Base-by-base conservation (phyloP, 2,329 filamentous ascomycete genomes). In the Cryphonectria parasitica region DNA sequence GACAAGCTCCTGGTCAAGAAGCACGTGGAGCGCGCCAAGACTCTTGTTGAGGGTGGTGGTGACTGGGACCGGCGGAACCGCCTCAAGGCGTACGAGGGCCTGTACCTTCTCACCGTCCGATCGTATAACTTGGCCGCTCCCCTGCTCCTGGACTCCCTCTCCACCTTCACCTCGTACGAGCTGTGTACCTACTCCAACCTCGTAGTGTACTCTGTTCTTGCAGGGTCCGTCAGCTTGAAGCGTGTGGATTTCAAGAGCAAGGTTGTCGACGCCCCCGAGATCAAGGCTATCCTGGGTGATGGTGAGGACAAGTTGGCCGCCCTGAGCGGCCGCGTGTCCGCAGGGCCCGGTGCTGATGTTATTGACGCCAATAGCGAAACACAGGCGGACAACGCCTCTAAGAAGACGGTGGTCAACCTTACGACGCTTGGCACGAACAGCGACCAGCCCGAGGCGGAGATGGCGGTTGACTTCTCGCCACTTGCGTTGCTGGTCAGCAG, bases 1-100 rank as follows among this genome's bases (percentile, higher is more conserved):
- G 96, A 99, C 82, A 95, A 94, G 83, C 81, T 92, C 56, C 89
- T 96, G 69, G 95, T 97, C 64, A 97, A 97, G 89, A 97, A 97
- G 87, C 93, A 94, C 72, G 89, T 98, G 63, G 94, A 97, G 78
- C 91, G 95, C 60, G 95, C 95, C 76, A 94, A 93, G 83, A 88
- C 92, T 3, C 87, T 99, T 66, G 95, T 99, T 45, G 96, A 99
- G 79, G 92, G 92, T 75, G 96, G 96, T 75, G 96, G 96, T 81
- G 96, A 99, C 82, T 99, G 96, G 96, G 96, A 99, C 81, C 92
- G 96, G 74, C 92, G 96, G 80, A 99, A 99, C 86, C 92, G 96
- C 72, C 90, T 99, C 78, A 99, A 99, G 91, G 96, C 96, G 75
- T 99, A 99, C 87, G 94, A 97, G 80, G 96, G 96, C 73, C 87